Evolutionary conservation across 192 early-diverging fungal genomes (phyloP).

Genomic region (Backusella mclennaniae): DNA sequence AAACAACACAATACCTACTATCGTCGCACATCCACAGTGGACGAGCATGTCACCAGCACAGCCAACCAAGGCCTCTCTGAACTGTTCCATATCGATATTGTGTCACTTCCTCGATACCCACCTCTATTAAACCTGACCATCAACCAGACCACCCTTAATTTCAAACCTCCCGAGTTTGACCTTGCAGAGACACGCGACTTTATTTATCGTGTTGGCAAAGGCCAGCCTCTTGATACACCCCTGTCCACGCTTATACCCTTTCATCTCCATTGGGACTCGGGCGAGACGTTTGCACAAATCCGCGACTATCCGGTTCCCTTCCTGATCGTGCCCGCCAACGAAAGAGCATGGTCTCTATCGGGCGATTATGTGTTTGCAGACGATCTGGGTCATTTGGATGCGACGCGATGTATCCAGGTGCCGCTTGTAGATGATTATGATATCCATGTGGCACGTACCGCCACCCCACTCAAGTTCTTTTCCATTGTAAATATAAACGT

Average conservation of each 20-base stretch:
- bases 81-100: slow-evolving; percentile 16
- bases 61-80: not conserved
- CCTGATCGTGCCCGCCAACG: slow-evolving; percentile 34
- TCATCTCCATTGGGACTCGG: slow-evolving; percentile 33
- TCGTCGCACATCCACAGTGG: not conserved
- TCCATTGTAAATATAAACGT: slow-evolving; percentile 40
- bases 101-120: slow-evolving; percentile 19
- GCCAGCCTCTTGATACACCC: slow-evolving; percentile 35
- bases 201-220: slow-evolving; percentile 41
- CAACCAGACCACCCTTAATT: not conserved
- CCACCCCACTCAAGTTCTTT: slow-evolving; percentile 42
- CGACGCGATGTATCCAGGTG: slow-evolving; percentile 26
- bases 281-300: slow-evolving; percentile 37
- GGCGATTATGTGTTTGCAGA: slow-evolving; percentile 47
- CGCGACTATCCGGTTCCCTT: slow-evolving; percentile 45
- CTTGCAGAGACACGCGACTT: slow-evolving; percentile 32
- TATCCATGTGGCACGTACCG: slow-evolving; percentile 28
- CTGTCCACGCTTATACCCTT: slow-evolving; percentile 41
- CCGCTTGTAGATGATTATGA: slow-evolving; percentile 13
- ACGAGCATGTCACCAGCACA: not conserved
- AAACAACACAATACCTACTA: not conserved
- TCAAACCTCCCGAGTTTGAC: slow-evolving; percentile 33
- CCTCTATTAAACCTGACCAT: slow-evolving; percentile 36
- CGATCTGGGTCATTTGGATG: slow-evolving; percentile 29
- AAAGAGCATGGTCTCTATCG: slow-evolving; percentile 28